Evolutionary conservation across 345 rosid genomes (phyloP).

Genomic region (Syzygium oleosum): DNA sequence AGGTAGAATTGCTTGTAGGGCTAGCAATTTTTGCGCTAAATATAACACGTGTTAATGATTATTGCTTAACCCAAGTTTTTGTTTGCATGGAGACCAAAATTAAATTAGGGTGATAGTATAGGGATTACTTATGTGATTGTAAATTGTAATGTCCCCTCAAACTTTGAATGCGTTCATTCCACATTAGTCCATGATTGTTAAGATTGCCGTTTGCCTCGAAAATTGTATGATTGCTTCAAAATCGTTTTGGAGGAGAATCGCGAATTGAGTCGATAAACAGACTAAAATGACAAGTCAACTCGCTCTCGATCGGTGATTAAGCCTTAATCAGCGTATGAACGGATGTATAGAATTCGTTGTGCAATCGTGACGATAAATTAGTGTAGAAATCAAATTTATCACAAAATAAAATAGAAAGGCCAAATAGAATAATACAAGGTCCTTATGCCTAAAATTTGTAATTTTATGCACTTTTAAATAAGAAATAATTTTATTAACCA

Average conservation of each 20-base stretch:
- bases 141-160: neutral
- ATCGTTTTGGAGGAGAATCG: neutral
- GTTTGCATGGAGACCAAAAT: neutral
- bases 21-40: neutral
- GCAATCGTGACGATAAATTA: neutral
- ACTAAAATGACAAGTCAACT: neutral
- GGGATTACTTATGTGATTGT: neutral
- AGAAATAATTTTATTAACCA: no score
- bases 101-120: neutral
- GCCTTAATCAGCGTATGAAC: neutral
- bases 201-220: neutral
- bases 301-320: neutral
- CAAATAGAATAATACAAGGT: neutral
- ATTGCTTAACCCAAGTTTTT: neutral
- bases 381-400: neutral
- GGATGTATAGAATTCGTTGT: neutral
- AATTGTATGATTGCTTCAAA: neutral
- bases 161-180: neutral
- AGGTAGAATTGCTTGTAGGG: neutral
- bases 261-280: neutral
- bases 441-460: neutral
- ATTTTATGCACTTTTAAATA: neutral
- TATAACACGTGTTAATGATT: no score
- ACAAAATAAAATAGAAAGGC: neutral
- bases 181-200: neutral